Percentiles rank a stretch among this genome's conserved stretches.
Conservation (phyloP, 805 yeast species). For the Hanseniaspora hatyaiensis region DNA sequence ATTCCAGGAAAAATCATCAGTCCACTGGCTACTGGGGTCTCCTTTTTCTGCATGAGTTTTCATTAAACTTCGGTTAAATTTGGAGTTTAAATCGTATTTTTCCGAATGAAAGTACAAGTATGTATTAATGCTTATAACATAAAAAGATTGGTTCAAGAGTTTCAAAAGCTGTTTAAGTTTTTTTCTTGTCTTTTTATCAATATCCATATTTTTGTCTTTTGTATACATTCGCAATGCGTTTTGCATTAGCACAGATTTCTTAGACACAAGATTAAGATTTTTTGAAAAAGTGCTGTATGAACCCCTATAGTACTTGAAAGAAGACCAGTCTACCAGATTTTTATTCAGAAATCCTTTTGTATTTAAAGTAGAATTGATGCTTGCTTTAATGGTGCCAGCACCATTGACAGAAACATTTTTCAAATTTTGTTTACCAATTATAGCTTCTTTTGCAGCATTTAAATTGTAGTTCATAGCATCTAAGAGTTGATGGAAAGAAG, state of each 20-base stretch:
- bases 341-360: constrained; percentile 45
- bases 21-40: no score
- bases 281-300: constrained; percentile 40
- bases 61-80: no score
- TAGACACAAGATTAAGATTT: constrained; percentile 44
- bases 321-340: constrained; percentile 38
- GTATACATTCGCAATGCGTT: constrained; percentile 45
- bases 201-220: constrained; percentile 32
- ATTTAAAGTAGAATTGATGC: constrained; percentile 34
- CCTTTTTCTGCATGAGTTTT: no score
- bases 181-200: constrained; percentile 25
- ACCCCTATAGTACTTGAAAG: constrained; percentile 39
- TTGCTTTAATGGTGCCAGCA: constrained; percentile 9
- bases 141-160: constrained; percentile 42
- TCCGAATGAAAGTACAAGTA: constrained; percentile 40
- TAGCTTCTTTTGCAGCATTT: constrained; percentile 5
- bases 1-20: background rate
- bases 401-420: background rate
- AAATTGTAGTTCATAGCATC: background rate
- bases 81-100: constrained; percentile 15
- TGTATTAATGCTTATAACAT: constrained; percentile 57
- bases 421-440: constrained; percentile 1
- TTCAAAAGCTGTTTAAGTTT: constrained; percentile 41
- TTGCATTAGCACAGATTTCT: constrained; percentile 42
- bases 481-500: background rate